phyloP scores from a whole-genome alignment of 352 stramenopile species.

The Globisporangium echinulatum region DNA sequence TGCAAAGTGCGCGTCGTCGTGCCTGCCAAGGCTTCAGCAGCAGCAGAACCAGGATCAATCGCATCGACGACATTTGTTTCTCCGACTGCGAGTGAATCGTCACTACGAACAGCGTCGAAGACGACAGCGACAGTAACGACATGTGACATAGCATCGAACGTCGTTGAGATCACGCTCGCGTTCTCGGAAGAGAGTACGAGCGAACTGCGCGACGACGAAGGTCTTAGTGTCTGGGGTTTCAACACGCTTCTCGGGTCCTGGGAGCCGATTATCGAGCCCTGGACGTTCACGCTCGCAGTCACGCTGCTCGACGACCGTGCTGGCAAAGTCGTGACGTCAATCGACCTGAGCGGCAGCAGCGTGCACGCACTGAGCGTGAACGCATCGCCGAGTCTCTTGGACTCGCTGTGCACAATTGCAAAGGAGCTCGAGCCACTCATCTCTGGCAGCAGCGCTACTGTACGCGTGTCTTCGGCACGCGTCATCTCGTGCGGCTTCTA shows the following conservation, averaged over 20 bases:
- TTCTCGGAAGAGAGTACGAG: constrained; percentile 50
- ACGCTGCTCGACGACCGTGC: constrained; percentile 27
- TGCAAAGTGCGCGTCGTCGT: constrained; percentile 49
- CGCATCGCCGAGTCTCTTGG: constrained; percentile 54
- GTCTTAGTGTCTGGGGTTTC: constrained; percentile 73
- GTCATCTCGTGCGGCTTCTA: constrained; percentile 81
- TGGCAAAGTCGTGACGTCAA: constrained; percentile 44
- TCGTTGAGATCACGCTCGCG: constrained; percentile 28
- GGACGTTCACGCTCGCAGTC: constrained; percentile 51
- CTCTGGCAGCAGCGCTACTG: background rate
- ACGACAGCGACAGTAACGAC: too few species aligned
- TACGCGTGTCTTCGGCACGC: constrained; percentile 43
- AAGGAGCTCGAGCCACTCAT: constrained; percentile 56
- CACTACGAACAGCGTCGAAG: too few species aligned
- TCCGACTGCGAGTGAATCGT: background rate
- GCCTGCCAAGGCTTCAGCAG: constrained; percentile 7
- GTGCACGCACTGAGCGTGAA: constrained; percentile 62
- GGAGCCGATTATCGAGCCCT: constrained; percentile 76
- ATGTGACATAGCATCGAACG: background rate
- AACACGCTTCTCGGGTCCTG: constrained; percentile 67
- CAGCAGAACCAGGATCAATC: too few species aligned
- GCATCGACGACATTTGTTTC: too few species aligned
- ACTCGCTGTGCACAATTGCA: constrained; percentile 47
- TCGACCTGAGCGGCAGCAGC: constrained; percentile 49
- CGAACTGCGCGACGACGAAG: constrained; percentile 55